phyloP scores from a whole-genome alignment of 164 flowering plant genomes.

The Vitis amurensis region DNA sequence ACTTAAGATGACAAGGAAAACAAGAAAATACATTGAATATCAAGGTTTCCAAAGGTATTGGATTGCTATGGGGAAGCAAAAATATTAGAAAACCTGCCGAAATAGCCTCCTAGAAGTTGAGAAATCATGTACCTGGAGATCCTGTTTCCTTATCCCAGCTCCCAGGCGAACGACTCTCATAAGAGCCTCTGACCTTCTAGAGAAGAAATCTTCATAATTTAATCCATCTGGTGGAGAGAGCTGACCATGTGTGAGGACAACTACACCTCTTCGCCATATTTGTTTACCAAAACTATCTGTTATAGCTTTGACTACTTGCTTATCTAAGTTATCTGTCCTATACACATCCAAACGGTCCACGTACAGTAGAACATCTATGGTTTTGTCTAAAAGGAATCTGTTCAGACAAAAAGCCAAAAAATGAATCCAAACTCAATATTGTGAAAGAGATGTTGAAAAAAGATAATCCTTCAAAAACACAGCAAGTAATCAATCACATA shows the following conservation, averaged over 20 bases:
- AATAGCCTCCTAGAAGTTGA: too few relatives aligned
- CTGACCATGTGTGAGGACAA: constrained; percentile 95
- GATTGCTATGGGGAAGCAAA: not conserved
- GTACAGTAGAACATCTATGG: constrained; percentile 88
- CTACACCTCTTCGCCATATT: constrained; percentile 77
- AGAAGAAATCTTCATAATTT: constrained; percentile 68
- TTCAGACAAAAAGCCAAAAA: constrained; percentile 8
- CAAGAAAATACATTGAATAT: too few relatives aligned
- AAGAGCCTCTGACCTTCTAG: constrained; percentile 80
- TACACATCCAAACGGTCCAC: constrained; percentile 95
- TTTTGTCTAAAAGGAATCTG: constrained; percentile 92
- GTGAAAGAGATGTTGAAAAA: not conserved
- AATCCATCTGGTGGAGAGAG: constrained; percentile 93
- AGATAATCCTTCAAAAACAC: not conserved
- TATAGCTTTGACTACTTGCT: constrained; percentile 78
- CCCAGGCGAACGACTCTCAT: constrained; percentile 71
- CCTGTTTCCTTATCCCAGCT: constrained; percentile 55
- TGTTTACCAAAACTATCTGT: constrained; percentile 81
- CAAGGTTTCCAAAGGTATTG: too few relatives aligned
- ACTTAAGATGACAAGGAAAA: too few relatives aligned
- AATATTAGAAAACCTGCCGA: not conserved
- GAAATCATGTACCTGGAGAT: constrained; percentile 40
- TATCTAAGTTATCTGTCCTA: constrained; percentile 91
- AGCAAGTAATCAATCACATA: not conserved
- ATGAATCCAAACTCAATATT: not conserved